Conservation (phyloP, 306 rosid species). For the Hippophae rhamnoides region DNA sequence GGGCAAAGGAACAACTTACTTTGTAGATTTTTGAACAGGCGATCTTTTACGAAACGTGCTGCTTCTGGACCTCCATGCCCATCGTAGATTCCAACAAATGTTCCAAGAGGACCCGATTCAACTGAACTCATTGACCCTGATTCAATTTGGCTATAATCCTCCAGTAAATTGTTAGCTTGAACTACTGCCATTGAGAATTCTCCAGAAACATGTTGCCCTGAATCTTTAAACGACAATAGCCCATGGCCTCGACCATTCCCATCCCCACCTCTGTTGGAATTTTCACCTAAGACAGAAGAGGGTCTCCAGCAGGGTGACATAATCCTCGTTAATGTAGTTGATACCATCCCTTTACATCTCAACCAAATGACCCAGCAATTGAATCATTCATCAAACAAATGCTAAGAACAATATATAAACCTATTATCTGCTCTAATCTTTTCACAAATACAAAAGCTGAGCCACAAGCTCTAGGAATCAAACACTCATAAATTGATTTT, state of each 20-base stretch:
- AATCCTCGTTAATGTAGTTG: constrained; percentile 53
- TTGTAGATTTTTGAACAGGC: constrained; percentile 51
- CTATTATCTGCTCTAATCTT: constrained; percentile 30
- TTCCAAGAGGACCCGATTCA: constrained; percentile 54
- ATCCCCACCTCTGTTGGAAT: constrained; percentile 50
- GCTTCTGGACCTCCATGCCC: constrained; percentile 98
- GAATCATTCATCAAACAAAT: constrained; percentile 30
- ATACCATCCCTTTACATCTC: constrained; percentile 81
- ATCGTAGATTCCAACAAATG: constrained; percentile 87
- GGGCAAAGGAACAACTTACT: constrained; percentile 43
- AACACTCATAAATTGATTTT: constrained; percentile 40
- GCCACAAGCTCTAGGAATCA: constrained; percentile 44
- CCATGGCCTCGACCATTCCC: constrained; percentile 57
- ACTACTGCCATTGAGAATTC: constrained; percentile 95
- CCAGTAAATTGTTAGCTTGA: constrained; percentile 87
- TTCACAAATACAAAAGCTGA: constrained; percentile 34
- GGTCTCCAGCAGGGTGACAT: constrained; percentile 77
- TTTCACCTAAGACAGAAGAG: constrained; percentile 31
- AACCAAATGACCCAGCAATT: constrained; percentile 51
- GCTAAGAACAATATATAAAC: constrained; percentile 27
- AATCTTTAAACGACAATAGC: constrained; percentile 76
- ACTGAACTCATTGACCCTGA: constrained; percentile 63
- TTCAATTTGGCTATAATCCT: constrained; percentile 91
- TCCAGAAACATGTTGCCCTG: constrained; percentile 58
- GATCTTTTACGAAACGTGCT: constrained; percentile 62